Percentiles rank a stretch among this genome's conserved stretches.
phyloP scores from a whole-genome alignment of 2,329 filamentous ascomycete genomes.

The Tothia fuscella region DNA sequence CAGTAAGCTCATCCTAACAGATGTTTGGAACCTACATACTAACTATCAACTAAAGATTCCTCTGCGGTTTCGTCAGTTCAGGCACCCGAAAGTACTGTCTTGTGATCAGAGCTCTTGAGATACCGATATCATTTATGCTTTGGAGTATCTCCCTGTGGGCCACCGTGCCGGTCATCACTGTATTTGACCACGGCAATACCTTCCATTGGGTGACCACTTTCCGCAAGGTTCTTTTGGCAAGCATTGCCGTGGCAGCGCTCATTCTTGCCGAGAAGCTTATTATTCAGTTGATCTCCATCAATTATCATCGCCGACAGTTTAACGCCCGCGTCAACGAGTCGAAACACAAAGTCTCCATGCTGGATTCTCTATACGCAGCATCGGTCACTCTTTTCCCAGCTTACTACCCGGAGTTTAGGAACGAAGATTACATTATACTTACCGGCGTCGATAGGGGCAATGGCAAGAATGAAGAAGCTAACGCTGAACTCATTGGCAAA shows the following conservation, averaged over 20 bases:
- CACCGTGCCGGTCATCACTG: slow-evolving; percentile 9
- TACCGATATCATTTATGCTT: slow-evolving; percentile 9
- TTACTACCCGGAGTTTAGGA: slow-evolving; percentile 66
- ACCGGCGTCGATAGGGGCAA: slow-evolving; percentile 32
- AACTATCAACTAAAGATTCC: too few species aligned
- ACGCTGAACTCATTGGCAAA: slow-evolving; percentile 45
- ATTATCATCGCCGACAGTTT: slow-evolving; percentile 63
- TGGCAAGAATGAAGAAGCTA: slow-evolving; percentile 51
- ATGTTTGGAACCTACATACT: too few species aligned
- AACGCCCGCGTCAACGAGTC: slow-evolving; percentile 62
- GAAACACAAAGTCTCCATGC: slow-evolving; percentile 60
- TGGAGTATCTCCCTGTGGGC: slow-evolving; percentile 6
- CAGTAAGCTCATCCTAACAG: too few species aligned
- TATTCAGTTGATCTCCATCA: slow-evolving; percentile 59
- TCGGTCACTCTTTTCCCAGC: slow-evolving; percentile 71
- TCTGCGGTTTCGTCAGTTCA: slow-evolving; percentile 10
- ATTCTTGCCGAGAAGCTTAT: slow-evolving; percentile 57
- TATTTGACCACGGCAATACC: slow-evolving; percentile 4
- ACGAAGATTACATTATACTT: slow-evolving; percentile 66
- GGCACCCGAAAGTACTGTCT: slow-evolving; percentile 11
- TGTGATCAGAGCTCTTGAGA: slow-evolving; percentile 9
- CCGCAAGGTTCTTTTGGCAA: slow-evolving; percentile 40
- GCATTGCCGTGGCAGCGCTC: slow-evolving; percentile 51
- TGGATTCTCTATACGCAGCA: slow-evolving; percentile 68
- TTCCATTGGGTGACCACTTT: slow-evolving; percentile 9